Percentiles rank a stretch among this genome's conserved stretches.
phyloP scores from a whole-genome alignment of 441 rosid genomes.

The Croton setiger region DNA sequence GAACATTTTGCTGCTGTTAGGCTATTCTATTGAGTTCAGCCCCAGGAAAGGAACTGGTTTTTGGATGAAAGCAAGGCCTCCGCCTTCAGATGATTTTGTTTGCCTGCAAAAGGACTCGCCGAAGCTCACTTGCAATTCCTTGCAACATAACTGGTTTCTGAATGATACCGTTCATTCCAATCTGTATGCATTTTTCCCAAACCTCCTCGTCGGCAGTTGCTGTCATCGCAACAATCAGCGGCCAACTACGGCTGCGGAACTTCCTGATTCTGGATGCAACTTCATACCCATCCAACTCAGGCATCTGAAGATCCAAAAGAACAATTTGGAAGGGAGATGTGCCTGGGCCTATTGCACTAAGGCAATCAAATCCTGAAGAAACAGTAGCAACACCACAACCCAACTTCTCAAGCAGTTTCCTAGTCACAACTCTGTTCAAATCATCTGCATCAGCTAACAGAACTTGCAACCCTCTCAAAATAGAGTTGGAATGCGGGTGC shows the following conservation, averaged over 20 bases:
- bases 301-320: conserved; percentile 79
- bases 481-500: conserved; percentile 49
- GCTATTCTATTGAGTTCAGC: conserved; percentile 1
- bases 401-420: conserved; percentile 74
- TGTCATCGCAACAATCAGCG: conserved; percentile 62
- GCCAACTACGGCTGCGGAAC: conserved; percentile 61
- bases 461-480: conserved; percentile 67
- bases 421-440: conserved; percentile 65
- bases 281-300: conserved; percentile 78
- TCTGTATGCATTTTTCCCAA: conserved; percentile 62
- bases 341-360: conserved; percentile 47
- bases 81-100: conserved; percentile 35
- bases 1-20: not conserved
- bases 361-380: conserved; percentile 77
- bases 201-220: conserved; percentile 54
- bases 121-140: conserved; percentile 69
- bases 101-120: conserved; percentile 54
- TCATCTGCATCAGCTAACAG: conserved; percentile 76
- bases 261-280: conserved; percentile 72
- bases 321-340: conserved; percentile 54
- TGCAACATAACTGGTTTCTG: conserved; percentile 67
- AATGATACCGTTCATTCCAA: conserved; percentile 78
- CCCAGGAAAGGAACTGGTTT: conserved; percentile 1
- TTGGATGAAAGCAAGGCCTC: not conserved
- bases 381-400: conserved; percentile 70